Base-by-base conservation (phyloP, 148 eudicot genomes). In the Chenopodium formosanum region DNA sequence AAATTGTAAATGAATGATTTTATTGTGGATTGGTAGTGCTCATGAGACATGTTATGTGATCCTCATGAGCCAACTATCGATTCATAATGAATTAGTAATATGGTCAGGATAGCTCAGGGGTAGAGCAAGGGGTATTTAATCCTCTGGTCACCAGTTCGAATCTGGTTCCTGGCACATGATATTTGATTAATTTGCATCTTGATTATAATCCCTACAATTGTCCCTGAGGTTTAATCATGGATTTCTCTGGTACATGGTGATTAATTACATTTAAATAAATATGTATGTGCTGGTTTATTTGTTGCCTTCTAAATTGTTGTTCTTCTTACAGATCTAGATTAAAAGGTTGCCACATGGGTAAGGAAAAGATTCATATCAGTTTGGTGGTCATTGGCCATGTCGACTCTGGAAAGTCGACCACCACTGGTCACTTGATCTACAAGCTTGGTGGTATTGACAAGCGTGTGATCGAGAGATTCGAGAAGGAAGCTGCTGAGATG, bases 401-500 rank as follows among this genome's bases (percentile, higher is more conserved):
- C 77, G 91, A 89, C 84, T 89, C 91, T 78, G 89, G 91, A 14
- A 86, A 89, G 77, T 89, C 91, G 22, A 89, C 91, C 82, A 86
- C 91, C 46, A 86, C 89, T 62, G 91, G 91, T 79, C 91, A 89
- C 79, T 75, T 89, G 79, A 89, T 87, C 87, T 89, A 89, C 87
- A 89, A 89, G 91, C 86, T 89, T 77, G 91, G 91, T 23, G 89
- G 89, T 72, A 87, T 89, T 80, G 91, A 89, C 87, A 89, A 89
- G 91, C 85, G 89, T 87, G 88, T 85, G 29, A 89, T 89, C 14
- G 91, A 89, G 88, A 85, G 91, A 68, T 89, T 89, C 13, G 89
- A 87, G 88, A 89, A 89, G 85, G 91, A 89, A 71, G 89, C 88
- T 80, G 91, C 89, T 87, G 91, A 89, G 88, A 87, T 89, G 91